phyloP scores from a whole-genome alignment of 371 early-diverging fungal genomes.

The Fennellomyces sp. region DNA sequence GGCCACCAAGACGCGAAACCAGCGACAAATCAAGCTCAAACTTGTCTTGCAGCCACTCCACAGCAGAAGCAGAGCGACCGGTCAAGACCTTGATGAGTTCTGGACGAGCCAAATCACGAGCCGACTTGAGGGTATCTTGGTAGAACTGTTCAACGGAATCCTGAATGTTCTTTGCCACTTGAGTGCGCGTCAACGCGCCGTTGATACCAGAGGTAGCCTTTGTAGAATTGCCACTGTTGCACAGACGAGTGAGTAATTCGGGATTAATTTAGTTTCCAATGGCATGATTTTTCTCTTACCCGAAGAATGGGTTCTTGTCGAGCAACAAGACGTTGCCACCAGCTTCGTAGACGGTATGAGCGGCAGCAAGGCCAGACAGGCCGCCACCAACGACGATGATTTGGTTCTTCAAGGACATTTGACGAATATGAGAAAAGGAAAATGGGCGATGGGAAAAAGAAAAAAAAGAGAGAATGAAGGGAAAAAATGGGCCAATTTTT shows the following conservation, averaged over 20 bases:
- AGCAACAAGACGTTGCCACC: conserved; percentile 86
- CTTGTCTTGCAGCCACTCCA: conserved; percentile 92
- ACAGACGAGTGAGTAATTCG: conserved; percentile 10
- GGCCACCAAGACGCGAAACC: conserved; percentile 91
- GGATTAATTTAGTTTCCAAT: background rate
- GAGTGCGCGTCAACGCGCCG: conserved; percentile 88
- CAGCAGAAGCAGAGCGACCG: conserved; percentile 84
- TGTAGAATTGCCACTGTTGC: conserved; percentile 81
- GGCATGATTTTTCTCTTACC: conserved; percentile 39
- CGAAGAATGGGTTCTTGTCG: conserved; percentile 91
- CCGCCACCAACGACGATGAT: conserved; percentile 93
- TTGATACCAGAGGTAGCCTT: conserved; percentile 99
- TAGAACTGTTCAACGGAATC: conserved; percentile 90
- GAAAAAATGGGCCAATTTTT: conserved; percentile 7
- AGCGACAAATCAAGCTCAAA: conserved; percentile 87
- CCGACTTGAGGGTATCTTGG: conserved; percentile 87
- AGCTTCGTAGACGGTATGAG: conserved; percentile 84
- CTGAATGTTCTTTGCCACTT: conserved; percentile 64
- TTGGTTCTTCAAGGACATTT: conserved; percentile 54
- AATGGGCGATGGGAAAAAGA: conserved; percentile 6
- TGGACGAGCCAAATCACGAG: conserved; percentile 83
- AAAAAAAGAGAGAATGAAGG: conserved; percentile 6
- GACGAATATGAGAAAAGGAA: conserved; percentile 1
- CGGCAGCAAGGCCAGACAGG: conserved; percentile 88
- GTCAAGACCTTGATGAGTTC: conserved; percentile 88